Conservation (phyloP, 169 alveolate species). For the Eimeria maxima region DNA sequence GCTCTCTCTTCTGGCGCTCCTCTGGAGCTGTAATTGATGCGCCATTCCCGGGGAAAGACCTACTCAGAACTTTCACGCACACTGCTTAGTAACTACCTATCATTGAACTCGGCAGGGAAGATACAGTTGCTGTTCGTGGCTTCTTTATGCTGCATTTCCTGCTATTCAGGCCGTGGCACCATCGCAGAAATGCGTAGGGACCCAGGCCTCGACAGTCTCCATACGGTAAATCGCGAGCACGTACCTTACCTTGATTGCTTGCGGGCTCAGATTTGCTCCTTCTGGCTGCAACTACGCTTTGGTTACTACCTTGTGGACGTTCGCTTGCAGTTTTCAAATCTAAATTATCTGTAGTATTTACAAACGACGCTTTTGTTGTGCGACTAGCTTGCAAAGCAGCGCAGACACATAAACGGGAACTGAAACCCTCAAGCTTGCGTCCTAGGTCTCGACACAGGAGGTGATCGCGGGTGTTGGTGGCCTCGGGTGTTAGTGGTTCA, state of each 20-base stretch:
- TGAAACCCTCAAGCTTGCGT: too few species aligned
- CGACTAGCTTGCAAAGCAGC: background rate
- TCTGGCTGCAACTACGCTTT: too few species aligned
- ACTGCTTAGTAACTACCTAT: background rate
- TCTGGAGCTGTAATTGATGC: background rate
- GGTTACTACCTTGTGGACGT: background rate
- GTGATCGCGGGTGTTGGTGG: background rate
- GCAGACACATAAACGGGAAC: too few species aligned
- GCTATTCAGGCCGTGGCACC: slow-evolving; percentile 35
- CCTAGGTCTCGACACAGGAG: background rate
- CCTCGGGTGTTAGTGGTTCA: background rate
- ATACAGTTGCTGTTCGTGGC: background rate
- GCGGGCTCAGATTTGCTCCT: background rate
- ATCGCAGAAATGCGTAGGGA: slow-evolving; percentile 48
- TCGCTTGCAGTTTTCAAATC: too few species aligned
- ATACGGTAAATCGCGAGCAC: background rate
- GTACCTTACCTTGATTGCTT: background rate
- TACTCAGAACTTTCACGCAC: background rate
- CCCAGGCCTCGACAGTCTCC: slow-evolving; percentile 51
- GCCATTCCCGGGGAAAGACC: background rate
- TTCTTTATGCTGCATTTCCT: background rate
- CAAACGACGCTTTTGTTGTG: too few species aligned
- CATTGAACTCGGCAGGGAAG: background rate
- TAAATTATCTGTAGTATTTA: too few species aligned
- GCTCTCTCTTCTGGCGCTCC: background rate